These are phyloP conservation scores for Aspergillus sojae DNA, from an alignment of 2,329 filamentous ascomycete genomes.

Conservation along the genomic window DNA sequence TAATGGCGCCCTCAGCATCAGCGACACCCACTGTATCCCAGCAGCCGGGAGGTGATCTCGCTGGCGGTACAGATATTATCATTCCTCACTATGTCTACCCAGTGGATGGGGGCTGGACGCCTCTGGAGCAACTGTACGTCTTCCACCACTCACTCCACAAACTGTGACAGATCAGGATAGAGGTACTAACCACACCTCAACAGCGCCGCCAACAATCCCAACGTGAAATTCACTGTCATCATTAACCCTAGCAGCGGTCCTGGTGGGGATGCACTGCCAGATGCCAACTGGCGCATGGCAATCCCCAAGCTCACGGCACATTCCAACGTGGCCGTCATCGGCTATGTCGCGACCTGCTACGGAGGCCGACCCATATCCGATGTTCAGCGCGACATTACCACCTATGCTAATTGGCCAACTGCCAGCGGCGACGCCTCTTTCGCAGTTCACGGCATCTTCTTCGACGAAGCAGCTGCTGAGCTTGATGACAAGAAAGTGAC, in stretches of 20 bases:
- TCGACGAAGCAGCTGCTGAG: conserved; percentile 14
- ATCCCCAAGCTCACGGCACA: conserved; percentile 8
- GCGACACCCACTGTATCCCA: background rate
- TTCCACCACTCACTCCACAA: background rate
- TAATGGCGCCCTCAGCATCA: background rate
- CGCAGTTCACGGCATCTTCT: conserved; percentile 16
- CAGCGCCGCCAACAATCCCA: conserved; percentile 16
- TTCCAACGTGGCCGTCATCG: conserved; percentile 13
- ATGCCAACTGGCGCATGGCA: conserved; percentile 11
- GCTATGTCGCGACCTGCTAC: conserved; percentile 11
- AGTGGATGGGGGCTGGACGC: conserved; percentile 16
- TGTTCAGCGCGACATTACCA: conserved; percentile 13
- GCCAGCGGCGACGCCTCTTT: conserved; percentile 10
- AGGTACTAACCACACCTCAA: background rate
- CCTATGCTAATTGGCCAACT: conserved; percentile 14
- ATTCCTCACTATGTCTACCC: conserved; percentile 28
- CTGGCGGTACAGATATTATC: background rate
- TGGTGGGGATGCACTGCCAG: conserved; percentile 7
- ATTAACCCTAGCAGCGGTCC: conserved; percentile 25
- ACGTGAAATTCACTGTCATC: conserved; percentile 25
- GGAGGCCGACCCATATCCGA: conserved; percentile 5
- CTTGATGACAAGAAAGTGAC: conserved; percentile 1
- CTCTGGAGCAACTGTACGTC: conserved; percentile 18
- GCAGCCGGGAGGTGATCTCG: background rate
- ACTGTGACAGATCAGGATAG: too few relatives aligned